Evolutionary conservation across 108 stramenopile genomes (phyloP), one percentile per base, ranked within the genome.

Genomic region (Cyclostephanos invisitatus): DNA sequence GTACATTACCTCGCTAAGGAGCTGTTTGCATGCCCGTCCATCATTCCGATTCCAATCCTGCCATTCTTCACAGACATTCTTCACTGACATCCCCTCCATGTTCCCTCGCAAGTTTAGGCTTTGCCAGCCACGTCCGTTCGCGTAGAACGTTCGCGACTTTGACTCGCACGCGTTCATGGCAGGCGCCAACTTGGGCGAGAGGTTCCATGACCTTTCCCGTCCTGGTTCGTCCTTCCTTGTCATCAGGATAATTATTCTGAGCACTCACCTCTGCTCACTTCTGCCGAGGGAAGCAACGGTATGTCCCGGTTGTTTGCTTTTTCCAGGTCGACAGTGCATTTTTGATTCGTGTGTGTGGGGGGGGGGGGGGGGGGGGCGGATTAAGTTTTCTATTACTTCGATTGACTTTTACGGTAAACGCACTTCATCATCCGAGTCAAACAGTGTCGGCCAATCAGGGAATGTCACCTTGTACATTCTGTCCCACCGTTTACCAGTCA

Each of bases 401-500:
- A 24, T 20, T 18, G 51, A 51, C 6, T 51, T 24, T 54, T 54
- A 54, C 22, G 22, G 25, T 9, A 27, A 25, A 15, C 20, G 53
- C 11, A 10, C 0, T 27, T 7, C 38, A 15, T 10, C 7, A 51
- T 32, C 18, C 15, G 36, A 0, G 5, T 38, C 20, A 32, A 75
- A 81, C 53, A 81, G 51, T 8, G 70, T 68, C 24, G 80, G 69
- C 80, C 80, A 81, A 48, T 81, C 74, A 0, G 55, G 32, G 55
- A 81, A 81, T 35, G 15, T 50, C 20, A 93, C 66, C 48, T 76
- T 84, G 74, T 83, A 91, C 81, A 91, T 91, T 64, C 87, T 66
- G 70, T 89, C 83, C 92, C 92, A 93, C 1, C 70, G 61, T 51
- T 85, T 83, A n/a, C 84, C 94, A 12, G 91, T 91, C 22, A 95